Percentiles rank a stretch among this genome's conserved stretches.
Evolutionary conservation across 768 basidiomycete species (phyloP).

Genomic region (Russula sp.): DNA sequence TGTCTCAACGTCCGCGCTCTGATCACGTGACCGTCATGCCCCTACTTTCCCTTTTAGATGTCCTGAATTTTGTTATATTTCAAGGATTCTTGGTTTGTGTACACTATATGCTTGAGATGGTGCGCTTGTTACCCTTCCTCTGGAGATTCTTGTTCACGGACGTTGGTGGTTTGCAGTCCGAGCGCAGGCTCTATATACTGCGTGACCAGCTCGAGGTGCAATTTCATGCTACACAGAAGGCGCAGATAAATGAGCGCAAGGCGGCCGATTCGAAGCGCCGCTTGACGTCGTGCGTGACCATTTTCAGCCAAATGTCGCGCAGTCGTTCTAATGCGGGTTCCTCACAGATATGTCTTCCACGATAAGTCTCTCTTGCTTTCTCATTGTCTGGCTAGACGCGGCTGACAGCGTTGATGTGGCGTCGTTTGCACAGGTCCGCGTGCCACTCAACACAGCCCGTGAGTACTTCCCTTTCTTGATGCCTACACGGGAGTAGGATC

Average conservation of each 20-base stretch:
- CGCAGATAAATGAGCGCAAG: constrained; percentile 56
- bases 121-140: constrained; percentile 26
- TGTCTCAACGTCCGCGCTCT: neutral
- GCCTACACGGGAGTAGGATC: neutral
- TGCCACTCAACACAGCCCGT: constrained; percentile 73
- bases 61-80: constrained; percentile 71
- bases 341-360: constrained; percentile 64
- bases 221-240: constrained; percentile 55
- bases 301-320: constrained; percentile 20
- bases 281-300: constrained; percentile 62
- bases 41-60: constrained; percentile 33
- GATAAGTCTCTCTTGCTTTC: constrained; percentile 45
- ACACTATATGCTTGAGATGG: constrained; percentile 40
- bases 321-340: neutral
- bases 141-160: neutral
- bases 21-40: constrained; percentile 2
- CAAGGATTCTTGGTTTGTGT: constrained; percentile 77
- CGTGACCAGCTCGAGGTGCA: constrained; percentile 51
- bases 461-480: constrained; percentile 17
- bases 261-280: constrained; percentile 76
- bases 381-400: constrained; percentile 30
- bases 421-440: constrained; percentile 56
- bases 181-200: constrained; percentile 44
- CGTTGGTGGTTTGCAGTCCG: constrained; percentile 29
- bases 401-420: constrained; percentile 23